These are phyloP conservation scores for Phtheirospermum japonicum DNA, from an alignment of 257 asterid species.

Conservation along the genomic window DNA sequence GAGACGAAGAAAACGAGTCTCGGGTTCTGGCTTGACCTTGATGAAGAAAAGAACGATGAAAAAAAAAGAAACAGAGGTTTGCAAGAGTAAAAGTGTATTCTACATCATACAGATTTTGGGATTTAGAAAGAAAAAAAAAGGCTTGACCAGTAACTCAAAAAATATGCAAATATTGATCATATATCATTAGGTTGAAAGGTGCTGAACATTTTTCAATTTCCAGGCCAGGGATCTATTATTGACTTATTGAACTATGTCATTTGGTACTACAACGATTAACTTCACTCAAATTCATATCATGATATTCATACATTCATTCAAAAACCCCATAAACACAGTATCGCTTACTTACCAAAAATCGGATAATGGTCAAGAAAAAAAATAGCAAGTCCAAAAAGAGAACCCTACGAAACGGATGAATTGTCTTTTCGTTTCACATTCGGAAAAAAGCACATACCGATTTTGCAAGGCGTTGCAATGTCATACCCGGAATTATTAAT, in stretches of 20 bases:
- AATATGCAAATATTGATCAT: conserved; percentile 6
- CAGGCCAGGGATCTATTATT: not conserved
- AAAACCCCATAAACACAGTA: too few relatives aligned
- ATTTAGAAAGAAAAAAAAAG: too few relatives aligned
- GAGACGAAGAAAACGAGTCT: not conserved
- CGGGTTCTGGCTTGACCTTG: not conserved
- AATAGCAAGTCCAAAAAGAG: not conserved
- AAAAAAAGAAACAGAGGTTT: conserved; percentile 13
- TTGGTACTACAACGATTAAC: conserved; percentile 1
- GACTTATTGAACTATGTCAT: not conserved
- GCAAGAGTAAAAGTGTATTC: conserved; percentile 5
- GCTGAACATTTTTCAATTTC: not conserved
- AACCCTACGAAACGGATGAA: conserved; percentile 8
- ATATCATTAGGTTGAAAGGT: not conserved
- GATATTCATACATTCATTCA: too few relatives aligned
- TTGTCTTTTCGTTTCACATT: conserved; percentile 7
- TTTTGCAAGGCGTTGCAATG: not conserved
- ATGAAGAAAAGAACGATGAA: conserved; percentile 17
- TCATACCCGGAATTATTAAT: not conserved
- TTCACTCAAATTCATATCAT: conserved; percentile 14
- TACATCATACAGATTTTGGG: too few relatives aligned
- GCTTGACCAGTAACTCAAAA: conserved; percentile 22
- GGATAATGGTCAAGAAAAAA: not conserved
- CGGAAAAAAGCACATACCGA: not conserved
- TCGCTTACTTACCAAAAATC: not conserved